Base-by-base conservation (phyloP, 2,329 filamentous ascomycete genomes). In the Rugonectria rugulosa region DNA sequence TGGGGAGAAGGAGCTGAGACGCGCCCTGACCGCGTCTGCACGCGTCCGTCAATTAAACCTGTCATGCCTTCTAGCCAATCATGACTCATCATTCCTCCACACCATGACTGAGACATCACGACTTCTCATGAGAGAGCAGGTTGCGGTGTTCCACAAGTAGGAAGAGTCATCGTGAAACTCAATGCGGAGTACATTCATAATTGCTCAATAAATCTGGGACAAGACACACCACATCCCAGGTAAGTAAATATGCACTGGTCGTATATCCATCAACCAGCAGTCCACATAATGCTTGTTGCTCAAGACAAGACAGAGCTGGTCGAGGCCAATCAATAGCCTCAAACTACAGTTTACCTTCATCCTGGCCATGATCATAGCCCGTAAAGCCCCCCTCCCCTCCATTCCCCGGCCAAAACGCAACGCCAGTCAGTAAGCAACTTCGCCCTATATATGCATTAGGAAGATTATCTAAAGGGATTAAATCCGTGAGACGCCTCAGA, bases 21-120 rank as follows among this genome's bases (percentile, higher is more conserved):
- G 47, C 74, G 72, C 23, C 31, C 60, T 58, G 38, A 71, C 68
- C 62, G 71, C 71, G 63, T 72, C 62, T 24, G 46, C 61, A 41
- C 62, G 71, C 54, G 71, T 64, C 26, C 15, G 43, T 66, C 67
- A 64, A 68, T 70, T 69, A 70, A 70, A 59, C 68, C 54, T 60
- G 62, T 19, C 32, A 3, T 5, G 15, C 26, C 19, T 3, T 42
- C 43, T 27, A 2, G 8, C 57, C 61, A 66, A 66, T 66, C 52
- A 59, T 3, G 2, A 8, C 15, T 32, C 42, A 41, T 32, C 11
- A 44, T 27, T 41, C 29, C 37, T 27, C 44, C 29, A 7, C 23
- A 46, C 49, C 41, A 38, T n/a, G n/a, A n/a, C 11, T 6, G n/a
- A 17, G 17, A 15, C n/a, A n/a, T n/a, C n/a, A n/a, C n/a, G n/a